Base-by-base conservation (phyloP, 23 red algal genomes). In the Gracilaria caudata region DNA sequence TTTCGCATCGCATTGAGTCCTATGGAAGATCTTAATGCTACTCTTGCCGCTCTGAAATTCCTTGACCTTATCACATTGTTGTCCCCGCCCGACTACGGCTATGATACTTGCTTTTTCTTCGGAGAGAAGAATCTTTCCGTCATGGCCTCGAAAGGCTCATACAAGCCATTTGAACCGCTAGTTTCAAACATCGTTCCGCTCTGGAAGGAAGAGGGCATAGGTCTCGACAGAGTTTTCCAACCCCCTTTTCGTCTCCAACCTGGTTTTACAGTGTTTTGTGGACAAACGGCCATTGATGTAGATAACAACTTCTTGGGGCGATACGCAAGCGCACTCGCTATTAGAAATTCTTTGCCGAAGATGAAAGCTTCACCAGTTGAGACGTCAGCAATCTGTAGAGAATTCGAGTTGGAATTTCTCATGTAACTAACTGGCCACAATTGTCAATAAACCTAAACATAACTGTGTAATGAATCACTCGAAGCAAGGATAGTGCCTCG, bases 21-120 rank as follows among this genome's bases (percentile, higher is more conserved):
- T 30, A 45, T 36, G 3, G 80, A 65, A 17, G 72, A 93, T 80
- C 47, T 86, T 12, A 68, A 80, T 44, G 81, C 71, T 17, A 86
- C 80, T 13, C 53, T 93, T 23, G 82, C 81, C 28, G 80, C 82
- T 64, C 80, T 93, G 16, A 76, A 81, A 58, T 86, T 93, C 65
- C 75, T 93, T 32, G 90, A 93, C 33, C 49, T 93, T 28, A 82
- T 76, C 32, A 91, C 87, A 20, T 57, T 91, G 46, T 61, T 91
- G 20, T 91, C 87, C 41, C 87, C 87, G 7, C 65, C 87, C 8
- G 87, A 91, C 53, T 91, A 72, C 75, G 87, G 87, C 7, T 91
- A 91, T 63, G 87, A 82, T 39, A 81, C 73, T 37, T 91, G 87
- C 46, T 91, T 91, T 58, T 91, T 91, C 55, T 91, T 91, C 40